Evolutionary conservation across 164 flowering plant genomes (phyloP).

Genomic region (Annona squamosa): DNA sequence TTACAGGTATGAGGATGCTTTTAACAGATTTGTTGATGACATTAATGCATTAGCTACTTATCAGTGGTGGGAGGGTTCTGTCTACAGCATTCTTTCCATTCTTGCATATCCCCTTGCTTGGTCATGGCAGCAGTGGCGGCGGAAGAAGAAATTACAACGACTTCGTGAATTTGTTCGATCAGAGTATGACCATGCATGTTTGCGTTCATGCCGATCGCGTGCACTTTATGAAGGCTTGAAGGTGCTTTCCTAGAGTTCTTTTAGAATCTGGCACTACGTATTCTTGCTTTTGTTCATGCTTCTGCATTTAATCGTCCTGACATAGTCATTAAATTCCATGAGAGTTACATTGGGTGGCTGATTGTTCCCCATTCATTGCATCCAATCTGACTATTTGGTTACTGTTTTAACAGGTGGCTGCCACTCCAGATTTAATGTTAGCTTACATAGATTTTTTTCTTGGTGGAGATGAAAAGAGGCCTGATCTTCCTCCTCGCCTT

Average conservation of each 20-base stretch:
- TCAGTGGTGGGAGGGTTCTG: conserved; percentile 98
- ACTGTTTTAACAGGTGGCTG: conserved; percentile 58
- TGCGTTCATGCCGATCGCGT: conserved; percentile 96
- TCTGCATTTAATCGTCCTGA: neutral
- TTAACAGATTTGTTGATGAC: conserved; percentile 87
- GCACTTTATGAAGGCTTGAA: conserved; percentile 98
- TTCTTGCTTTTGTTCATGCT: neutral
- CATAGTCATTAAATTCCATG: neutral
- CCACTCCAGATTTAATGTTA: conserved; percentile 85
- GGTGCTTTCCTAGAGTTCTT: conserved; percentile 32
- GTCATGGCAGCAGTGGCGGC: conserved; percentile 88
- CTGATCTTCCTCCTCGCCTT: conserved; percentile 86
- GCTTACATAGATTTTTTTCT: conserved; percentile 89
- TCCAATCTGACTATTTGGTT: neutral
- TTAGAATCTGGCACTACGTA: neutral
- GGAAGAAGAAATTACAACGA: conserved; percentile 65
- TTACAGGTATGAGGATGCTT: conserved; percentile 90
- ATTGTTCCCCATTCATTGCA: neutral
- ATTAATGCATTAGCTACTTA: conserved; percentile 79
- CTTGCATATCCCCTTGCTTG: conserved; percentile 85
- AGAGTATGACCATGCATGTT: conserved; percentile 94
- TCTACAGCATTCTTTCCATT: conserved; percentile 58
- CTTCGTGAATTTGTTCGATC: conserved; percentile 95
- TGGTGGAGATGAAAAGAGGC: conserved; percentile 95
- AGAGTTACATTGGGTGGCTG: neutral